Conservation (phyloP, 2,329 filamentous ascomycete species). For the Chaetothyriales sp. region DNA sequence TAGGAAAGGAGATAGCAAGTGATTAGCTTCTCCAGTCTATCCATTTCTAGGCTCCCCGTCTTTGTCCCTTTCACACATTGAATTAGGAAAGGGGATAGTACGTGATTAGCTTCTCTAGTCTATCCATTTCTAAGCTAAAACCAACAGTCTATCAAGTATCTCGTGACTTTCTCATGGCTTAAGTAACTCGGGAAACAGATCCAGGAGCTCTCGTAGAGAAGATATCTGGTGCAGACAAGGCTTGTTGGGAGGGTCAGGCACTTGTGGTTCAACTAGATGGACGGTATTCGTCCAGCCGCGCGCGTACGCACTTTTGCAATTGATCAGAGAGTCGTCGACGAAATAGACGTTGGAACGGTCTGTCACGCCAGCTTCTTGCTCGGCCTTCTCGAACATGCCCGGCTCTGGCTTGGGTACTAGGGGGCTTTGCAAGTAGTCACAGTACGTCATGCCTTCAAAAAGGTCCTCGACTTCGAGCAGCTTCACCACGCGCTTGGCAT, state of each 20-base stretch:
- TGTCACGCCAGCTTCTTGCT: constrained; percentile 64
- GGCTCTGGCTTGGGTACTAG: constrained; percentile 77
- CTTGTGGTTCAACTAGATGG: constrained; percentile 69
- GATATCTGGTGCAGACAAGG: constrained; percentile 64
- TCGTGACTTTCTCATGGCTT: constrained; percentile 23
- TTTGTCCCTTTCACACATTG: no score
- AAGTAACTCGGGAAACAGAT: constrained; percentile 74
- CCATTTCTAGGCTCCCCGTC: neutral
- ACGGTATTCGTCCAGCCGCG: constrained; percentile 68
- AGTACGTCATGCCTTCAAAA: constrained; percentile 91
- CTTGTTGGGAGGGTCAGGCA: constrained; percentile 47
- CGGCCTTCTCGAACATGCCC: constrained; percentile 77
- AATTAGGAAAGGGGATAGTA: no score
- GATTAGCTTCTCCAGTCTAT: neutral
- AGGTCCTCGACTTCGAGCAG: constrained; percentile 72
- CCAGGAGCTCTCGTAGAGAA: constrained; percentile 60
- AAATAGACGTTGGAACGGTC: constrained; percentile 69
- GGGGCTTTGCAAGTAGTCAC: constrained; percentile 63
- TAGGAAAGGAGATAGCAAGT: no score
- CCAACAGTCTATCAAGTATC: neutral
- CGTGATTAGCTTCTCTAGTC: neutral
- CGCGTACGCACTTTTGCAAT: constrained; percentile 62
- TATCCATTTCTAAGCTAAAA: neutral
- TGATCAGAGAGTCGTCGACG: constrained; percentile 80
- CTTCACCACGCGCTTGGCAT: constrained; percentile 68